Percentiles rank a stretch among this genome's conserved stretches.
phyloP scores from a whole-genome alignment of 1,284 basidiomycete genomes.

The Sphagnurus paluster region DNA sequence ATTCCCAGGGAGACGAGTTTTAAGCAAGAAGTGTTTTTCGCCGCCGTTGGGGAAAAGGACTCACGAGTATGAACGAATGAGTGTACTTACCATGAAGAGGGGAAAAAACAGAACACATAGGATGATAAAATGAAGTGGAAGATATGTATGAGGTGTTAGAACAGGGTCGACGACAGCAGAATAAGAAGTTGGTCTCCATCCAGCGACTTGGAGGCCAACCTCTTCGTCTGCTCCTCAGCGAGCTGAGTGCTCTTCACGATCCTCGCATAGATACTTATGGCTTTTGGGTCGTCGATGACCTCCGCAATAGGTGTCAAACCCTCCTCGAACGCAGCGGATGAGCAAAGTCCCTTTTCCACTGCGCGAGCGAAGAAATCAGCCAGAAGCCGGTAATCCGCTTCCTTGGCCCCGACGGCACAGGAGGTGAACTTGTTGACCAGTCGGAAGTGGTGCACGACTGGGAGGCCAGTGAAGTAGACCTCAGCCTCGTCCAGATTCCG shows the following conservation, averaged over 20 bases:
- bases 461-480: constrained; percentile 75
- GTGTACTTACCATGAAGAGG: too few species aligned
- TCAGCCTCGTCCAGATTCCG: constrained; percentile 86
- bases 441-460: constrained; percentile 57
- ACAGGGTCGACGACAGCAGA: constrained; percentile 54
- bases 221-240: constrained; percentile 56
- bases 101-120: too few species aligned
- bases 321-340: constrained; percentile 59
- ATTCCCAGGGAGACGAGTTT: too few species aligned
- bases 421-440: constrained; percentile 77
- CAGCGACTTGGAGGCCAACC: constrained; percentile 58
- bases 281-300: constrained; percentile 86
- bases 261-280: constrained; percentile 73
- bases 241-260: constrained; percentile 71
- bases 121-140: too few species aligned
- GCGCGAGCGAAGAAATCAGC: constrained; percentile 65
- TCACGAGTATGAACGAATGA: too few species aligned
- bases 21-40: too few species aligned
- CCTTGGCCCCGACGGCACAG: constrained; percentile 79
- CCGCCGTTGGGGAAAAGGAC: too few species aligned
- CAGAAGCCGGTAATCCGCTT: constrained; percentile 80
- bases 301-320: constrained; percentile 72
- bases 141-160: too few species aligned
- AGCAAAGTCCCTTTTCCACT: constrained; percentile 54
- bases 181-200: constrained; percentile 58